Conservation (phyloP, 306 rosid species). For the Trifolium fragiferum region DNA sequence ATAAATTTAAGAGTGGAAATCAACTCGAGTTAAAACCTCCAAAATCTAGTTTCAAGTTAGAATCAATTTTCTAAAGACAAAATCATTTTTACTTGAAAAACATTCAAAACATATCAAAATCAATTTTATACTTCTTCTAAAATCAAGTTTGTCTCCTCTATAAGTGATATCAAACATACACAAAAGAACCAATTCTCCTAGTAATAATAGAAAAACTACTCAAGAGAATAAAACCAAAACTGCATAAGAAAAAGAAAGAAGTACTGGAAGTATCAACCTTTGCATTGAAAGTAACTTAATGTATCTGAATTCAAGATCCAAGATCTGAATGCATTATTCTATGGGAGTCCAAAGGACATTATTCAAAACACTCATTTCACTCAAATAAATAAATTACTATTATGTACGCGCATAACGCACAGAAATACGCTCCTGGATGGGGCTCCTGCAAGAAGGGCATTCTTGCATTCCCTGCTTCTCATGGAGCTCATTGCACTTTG, state of each 20-base stretch:
- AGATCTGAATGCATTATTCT: constrained; percentile 61
- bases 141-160: not conserved
- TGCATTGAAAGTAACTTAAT: constrained; percentile 47
- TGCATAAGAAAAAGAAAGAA: constrained; percentile 24
- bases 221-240: constrained; percentile 19
- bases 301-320: constrained; percentile 51
- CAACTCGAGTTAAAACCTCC: not conserved
- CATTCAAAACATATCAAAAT: too few relatives aligned
- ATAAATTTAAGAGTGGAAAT: not conserved
- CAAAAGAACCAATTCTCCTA: not conserved
- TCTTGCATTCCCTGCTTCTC: constrained; percentile 96
- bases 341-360: constrained; percentile 61
- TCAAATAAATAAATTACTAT: constrained; percentile 30
- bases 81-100: not conserved
- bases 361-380: constrained; percentile 63
- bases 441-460: constrained; percentile 94
- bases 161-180: not conserved
- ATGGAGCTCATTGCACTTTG: constrained; percentile 90
- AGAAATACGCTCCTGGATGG: constrained; percentile 80
- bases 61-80: not conserved
- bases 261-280: constrained; percentile 38
- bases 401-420: constrained; percentile 68
- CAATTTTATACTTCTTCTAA: too few relatives aligned
- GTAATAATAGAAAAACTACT: too few relatives aligned
- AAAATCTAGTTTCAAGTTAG: not conserved